Evolutionary conservation across 805 yeast species (phyloP).

Genomic region (Candida arabinofermentans): DNA sequence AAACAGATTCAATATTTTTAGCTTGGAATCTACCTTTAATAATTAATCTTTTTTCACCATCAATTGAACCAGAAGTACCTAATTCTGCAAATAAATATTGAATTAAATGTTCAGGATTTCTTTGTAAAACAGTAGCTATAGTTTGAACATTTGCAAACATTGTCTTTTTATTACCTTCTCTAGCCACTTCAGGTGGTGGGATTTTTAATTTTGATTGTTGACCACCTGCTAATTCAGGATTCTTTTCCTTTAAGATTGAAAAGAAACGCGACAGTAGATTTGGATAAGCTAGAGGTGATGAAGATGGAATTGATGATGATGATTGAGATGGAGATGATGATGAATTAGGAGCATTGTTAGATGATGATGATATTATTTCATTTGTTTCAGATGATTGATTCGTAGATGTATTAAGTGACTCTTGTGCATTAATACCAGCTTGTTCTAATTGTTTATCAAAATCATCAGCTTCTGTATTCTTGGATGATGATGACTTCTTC

Average conservation of each 20-base stretch:
- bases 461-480: constrained; percentile 59
- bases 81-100: constrained; percentile 96
- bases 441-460: constrained; percentile 86
- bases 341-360: constrained; percentile 46
- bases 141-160: constrained; percentile 94
- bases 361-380: too few relatives aligned
- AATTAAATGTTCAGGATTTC: constrained; percentile 95
- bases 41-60: constrained; percentile 94
- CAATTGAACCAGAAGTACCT: constrained; percentile 99
- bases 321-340: constrained; percentile 7
- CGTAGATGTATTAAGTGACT: too few relatives aligned
- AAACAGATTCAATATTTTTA: constrained; percentile 92
- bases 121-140: constrained; percentile 87
- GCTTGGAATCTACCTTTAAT: constrained; percentile 98
- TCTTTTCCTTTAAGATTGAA: constrained; percentile 79
- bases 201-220: constrained; percentile 90
- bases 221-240: constrained; percentile 98
- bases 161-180: constrained; percentile 97
- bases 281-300: constrained; percentile 58
- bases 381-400: too few relatives aligned
- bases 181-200: constrained; percentile 94
- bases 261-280: constrained; percentile 82
- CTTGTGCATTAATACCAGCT: constrained; percentile 91
- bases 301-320: not conserved
- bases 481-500: constrained; percentile 71